Evolutionary conservation across 2,329 filamentous ascomycete species (phyloP).

Genomic region (Talaromyces funiculosus): DNA sequence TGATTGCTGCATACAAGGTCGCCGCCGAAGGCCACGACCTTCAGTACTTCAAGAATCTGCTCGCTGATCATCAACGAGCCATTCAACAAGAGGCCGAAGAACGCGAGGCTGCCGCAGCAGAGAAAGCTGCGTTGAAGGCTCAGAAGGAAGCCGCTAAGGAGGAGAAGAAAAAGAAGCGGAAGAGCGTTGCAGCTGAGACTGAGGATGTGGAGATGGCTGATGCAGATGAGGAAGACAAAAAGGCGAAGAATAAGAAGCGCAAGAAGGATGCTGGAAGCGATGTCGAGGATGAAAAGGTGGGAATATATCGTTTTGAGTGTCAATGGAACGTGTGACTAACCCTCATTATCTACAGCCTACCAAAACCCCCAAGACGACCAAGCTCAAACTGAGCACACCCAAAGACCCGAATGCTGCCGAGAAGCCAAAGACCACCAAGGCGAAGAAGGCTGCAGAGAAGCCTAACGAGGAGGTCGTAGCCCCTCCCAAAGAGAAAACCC

Average conservation of each 20-base stretch:
- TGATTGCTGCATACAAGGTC: constrained; percentile 73
- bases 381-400: constrained; percentile 48
- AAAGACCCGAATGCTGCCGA: constrained; percentile 52
- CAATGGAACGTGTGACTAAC: not conserved
- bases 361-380: constrained; percentile 60
- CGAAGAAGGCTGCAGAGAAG: constrained; percentile 52
- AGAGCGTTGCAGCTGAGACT: constrained; percentile 62
- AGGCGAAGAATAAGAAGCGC: constrained; percentile 38
- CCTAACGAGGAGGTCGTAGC: constrained; percentile 48
- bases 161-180: constrained; percentile 48
- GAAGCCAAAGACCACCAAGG: constrained; percentile 18
- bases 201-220: constrained; percentile 52
- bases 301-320: constrained; percentile 17
- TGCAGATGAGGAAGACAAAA: constrained; percentile 53
- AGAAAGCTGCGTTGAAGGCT: constrained; percentile 50
- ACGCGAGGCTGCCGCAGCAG: constrained; percentile 59
- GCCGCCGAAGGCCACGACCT: constrained; percentile 73
- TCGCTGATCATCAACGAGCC: constrained; percentile 55
- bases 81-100: constrained; percentile 55
- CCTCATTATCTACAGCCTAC: constrained; percentile 47
- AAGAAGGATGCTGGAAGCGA: constrained; percentile 52
- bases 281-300: constrained; percentile 66
- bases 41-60: constrained; percentile 74
- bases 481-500: constrained; percentile 41
- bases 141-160: constrained; percentile 48